Percentiles rank a stretch among this genome's conserved stretches.
These are phyloP conservation scores for Bretschneidera sinensis DNA, from an alignment of 345 rosid genomes.

Conservation along the genomic window DNA sequence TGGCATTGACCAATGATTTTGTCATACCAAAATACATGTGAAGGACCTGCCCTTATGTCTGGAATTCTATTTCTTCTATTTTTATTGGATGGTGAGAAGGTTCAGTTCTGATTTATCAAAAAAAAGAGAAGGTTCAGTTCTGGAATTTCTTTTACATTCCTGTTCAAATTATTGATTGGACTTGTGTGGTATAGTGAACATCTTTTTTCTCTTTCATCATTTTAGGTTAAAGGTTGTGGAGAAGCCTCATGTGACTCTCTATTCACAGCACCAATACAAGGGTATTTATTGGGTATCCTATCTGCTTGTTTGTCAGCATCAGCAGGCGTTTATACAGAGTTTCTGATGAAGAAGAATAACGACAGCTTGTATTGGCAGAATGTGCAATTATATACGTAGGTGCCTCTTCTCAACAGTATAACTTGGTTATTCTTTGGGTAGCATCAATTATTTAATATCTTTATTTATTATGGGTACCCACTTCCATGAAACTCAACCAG, in stretches of 20 bases:
- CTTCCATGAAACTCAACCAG: not conserved
- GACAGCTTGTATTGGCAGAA: slow-evolving; percentile 98
- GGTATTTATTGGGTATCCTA: slow-evolving; percentile 72
- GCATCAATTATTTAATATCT: not conserved
- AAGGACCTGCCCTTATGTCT: not conserved
- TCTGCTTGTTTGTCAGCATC: slow-evolving; percentile 91
- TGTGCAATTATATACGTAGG: slow-evolving; percentile 88
- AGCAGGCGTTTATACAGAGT: slow-evolving; percentile 96
- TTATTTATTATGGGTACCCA: not conserved
- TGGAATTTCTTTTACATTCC: not conserved
- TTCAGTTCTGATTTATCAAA: no score
- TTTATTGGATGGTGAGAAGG: not conserved
- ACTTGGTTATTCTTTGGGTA: slow-evolving; percentile 8
- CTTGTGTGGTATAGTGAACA: not conserved
- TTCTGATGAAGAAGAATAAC: slow-evolving; percentile 89
- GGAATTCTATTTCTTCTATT: not conserved
- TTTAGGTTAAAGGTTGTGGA: slow-evolving; percentile 88
- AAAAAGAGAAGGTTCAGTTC: no score
- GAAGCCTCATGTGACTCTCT: slow-evolving; percentile 79
- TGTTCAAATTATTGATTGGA: no score
- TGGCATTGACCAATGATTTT: not conserved
- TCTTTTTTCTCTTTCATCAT: not conserved
- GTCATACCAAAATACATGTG: not conserved
- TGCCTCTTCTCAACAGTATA: slow-evolving; percentile 38
- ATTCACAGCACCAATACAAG: slow-evolving; percentile 88